These are phyloP conservation scores for Capillidium rhysosporum DNA, from an alignment of 371 early-diverging fungal species.

Conservation along the genomic window DNA sequence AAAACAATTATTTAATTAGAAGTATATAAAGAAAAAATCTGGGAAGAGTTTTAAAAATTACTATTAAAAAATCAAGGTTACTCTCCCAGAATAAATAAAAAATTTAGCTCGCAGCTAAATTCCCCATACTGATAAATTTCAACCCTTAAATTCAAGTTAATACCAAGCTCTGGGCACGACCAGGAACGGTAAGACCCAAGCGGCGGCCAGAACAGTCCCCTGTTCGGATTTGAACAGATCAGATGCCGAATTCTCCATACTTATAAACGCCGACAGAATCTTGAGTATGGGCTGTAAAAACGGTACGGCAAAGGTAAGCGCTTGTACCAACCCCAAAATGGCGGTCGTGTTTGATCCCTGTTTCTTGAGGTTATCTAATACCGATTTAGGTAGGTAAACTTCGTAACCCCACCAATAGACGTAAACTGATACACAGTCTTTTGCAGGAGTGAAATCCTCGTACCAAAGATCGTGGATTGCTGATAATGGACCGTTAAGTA, in stretches of 20 bases:
- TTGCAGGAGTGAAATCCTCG: not conserved
- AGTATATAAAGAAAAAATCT: no score
- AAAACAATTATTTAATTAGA: no score
- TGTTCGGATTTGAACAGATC: not conserved
- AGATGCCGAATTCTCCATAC: conserved; percentile 2
- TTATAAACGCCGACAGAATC: conserved; percentile 5
- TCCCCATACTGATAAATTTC: no score
- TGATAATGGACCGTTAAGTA: not conserved
- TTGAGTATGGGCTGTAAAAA: not conserved
- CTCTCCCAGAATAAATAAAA: no score
- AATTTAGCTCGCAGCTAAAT: no score
- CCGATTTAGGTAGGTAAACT: not conserved
- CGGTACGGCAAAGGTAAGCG: not conserved
- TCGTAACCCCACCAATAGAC: conserved; percentile 8
- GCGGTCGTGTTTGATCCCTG: not conserved
- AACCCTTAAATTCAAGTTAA: no score
- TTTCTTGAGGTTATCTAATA: not conserved
- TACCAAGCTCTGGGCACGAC: conserved; percentile 1
- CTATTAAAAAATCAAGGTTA: no score
- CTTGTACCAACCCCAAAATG: not conserved
- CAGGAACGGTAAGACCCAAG: conserved; percentile 3
- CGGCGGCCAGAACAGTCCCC: conserved; percentile 1
- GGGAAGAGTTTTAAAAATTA: no score
- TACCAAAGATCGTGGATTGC: conserved; percentile 1
- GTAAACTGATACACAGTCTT: conserved; percentile 4